These are phyloP conservation scores for Pythium vanterpoolii DNA, from an alignment of 352 stramenopile species.

Conservation along the genomic window DNA sequence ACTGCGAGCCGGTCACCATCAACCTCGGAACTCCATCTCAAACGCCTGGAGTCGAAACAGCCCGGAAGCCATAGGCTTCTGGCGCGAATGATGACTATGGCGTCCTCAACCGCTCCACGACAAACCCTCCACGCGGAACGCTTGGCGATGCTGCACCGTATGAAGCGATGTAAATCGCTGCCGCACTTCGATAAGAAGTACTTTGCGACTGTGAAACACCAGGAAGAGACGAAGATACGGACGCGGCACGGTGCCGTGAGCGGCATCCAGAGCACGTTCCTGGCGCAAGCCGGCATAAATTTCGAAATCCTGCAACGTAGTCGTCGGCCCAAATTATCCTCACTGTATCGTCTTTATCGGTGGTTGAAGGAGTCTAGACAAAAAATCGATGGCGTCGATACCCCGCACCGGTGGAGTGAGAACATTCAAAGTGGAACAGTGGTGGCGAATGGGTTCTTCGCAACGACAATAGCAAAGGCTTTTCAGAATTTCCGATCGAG, in stretches of 20 bases:
- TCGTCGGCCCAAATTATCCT: conserved; percentile 41
- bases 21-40: conserved; percentile 2
- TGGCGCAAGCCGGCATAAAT: conserved; percentile 30
- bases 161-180: conserved; percentile 46
- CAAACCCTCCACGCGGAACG: neutral
- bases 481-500: conserved; percentile 7
- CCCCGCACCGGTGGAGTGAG: neutral
- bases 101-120: neutral
- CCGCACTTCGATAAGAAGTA: conserved; percentile 40
- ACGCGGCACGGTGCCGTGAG: conserved; percentile 1
- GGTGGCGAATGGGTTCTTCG: neutral
- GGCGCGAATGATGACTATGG: neutral
- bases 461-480: neutral
- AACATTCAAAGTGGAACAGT: neutral
- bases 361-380: conserved; percentile 30
- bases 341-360: conserved; percentile 41
- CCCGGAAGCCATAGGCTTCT: conserved; percentile 11
- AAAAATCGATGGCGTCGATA: neutral
- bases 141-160: conserved; percentile 16
- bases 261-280: conserved; percentile 30
- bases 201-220: conserved; percentile 30
- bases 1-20: neutral
- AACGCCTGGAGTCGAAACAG: conserved; percentile 12
- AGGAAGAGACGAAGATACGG: conserved; percentile 20
- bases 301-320: conserved; percentile 60